Evolutionary conservation across 768 basidiomycete species (phyloP).

Genomic region (Agrocybe chaxingu): DNA sequence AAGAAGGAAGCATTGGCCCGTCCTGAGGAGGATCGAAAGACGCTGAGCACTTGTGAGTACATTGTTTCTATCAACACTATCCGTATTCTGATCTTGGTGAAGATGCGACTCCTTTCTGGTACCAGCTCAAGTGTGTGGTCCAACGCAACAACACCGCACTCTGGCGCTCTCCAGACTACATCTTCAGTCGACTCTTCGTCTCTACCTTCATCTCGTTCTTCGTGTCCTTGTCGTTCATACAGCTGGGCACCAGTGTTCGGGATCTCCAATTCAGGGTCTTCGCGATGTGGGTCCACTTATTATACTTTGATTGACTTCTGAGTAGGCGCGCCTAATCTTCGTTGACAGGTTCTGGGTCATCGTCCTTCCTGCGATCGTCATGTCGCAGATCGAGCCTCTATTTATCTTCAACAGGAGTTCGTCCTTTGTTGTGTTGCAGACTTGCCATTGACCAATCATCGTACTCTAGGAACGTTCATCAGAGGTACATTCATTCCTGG

Average conservation of each 20-base stretch:
- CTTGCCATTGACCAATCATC: neutral
- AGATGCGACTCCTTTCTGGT: constrained; percentile 76
- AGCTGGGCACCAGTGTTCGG: constrained; percentile 58
- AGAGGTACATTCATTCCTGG: constrained; percentile 18
- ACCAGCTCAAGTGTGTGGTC: constrained; percentile 70
- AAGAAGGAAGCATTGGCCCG: constrained; percentile 43
- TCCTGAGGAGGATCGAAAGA: constrained; percentile 35
- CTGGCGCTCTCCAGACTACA: constrained; percentile 84
- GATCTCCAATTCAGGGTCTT: constrained; percentile 82
- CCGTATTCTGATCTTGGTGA: neutral
- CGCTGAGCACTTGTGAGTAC: constrained; percentile 46
- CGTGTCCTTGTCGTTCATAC: constrained; percentile 77
- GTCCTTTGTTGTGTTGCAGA: constrained; percentile 7
- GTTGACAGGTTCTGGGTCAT: constrained; percentile 57
- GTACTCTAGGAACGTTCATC: constrained; percentile 32
- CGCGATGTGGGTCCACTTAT: constrained; percentile 50
- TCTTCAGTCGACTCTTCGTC: constrained; percentile 79
- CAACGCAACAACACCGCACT: constrained; percentile 65
- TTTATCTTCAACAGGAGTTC: constrained; percentile 71
- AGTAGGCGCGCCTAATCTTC: too few relatives aligned
- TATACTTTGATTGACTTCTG: too few relatives aligned
- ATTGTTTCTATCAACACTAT: neutral
- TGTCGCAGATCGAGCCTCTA: constrained; percentile 79
- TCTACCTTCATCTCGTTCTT: constrained; percentile 68
- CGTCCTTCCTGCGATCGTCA: constrained; percentile 70